Conservation (phyloP, 768 basidiomycete genomes). For the Kwoniella mangroviensis region DNA sequence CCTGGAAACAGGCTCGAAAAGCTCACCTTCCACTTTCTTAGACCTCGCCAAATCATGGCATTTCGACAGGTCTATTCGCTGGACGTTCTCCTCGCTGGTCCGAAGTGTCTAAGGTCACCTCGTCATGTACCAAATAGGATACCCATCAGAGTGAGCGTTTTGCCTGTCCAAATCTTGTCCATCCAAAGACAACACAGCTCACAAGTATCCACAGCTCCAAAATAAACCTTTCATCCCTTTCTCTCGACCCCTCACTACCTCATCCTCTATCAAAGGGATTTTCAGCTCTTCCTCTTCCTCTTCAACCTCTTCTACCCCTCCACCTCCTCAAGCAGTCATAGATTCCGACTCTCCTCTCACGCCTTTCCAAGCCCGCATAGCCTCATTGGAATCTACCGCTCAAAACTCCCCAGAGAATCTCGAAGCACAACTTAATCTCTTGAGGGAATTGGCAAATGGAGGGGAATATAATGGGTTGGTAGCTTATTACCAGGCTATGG, state of each 20-base stretch:
- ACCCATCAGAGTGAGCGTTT: neutral
- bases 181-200: too few species aligned
- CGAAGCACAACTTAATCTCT: constrained; percentile 41
- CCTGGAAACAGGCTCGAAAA: too few species aligned
- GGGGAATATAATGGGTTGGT: constrained; percentile 36
- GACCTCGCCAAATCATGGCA: constrained; percentile 1
- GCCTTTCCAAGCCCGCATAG: constrained; percentile 46
- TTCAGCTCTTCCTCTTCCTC: constrained; percentile 12
- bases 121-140: neutral
- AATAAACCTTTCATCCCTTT: neutral
- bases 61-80: neutral
- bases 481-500: constrained; percentile 49
- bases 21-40: neutral
- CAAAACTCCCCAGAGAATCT: constrained; percentile 33
- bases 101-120: neutral
- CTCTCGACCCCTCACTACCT: constrained; percentile 8
- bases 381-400: constrained; percentile 49
- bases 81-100: neutral
- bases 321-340: constrained; percentile 6
- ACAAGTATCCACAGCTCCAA: too few species aligned
- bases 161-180: neutral
- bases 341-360: constrained; percentile 34
- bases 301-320: neutral
- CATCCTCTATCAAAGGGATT: neutral
- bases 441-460: constrained; percentile 42